Evolutionary conservation across 2,329 filamentous ascomycete species (phyloP).

Genomic region (Fusarium longipes): DNA sequence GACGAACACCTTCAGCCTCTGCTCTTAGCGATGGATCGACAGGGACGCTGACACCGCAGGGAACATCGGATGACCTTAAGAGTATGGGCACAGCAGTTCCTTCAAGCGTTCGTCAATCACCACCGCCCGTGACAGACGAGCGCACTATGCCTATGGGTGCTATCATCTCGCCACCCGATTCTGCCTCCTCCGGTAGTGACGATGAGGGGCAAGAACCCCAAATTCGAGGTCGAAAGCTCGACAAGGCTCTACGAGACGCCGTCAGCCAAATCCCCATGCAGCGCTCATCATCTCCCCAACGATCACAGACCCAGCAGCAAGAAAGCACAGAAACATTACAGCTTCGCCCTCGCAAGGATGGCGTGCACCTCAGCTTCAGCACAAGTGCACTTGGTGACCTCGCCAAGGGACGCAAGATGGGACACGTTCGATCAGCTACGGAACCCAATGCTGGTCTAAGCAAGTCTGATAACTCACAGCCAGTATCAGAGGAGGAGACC

Average conservation of each 20-base stretch:
- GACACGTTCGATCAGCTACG: conserved; percentile 66
- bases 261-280: conserved; percentile 77
- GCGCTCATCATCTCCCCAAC: conserved; percentile 61
- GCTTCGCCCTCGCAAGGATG: conserved; percentile 46
- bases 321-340: conserved; percentile 60
- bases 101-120: conserved; percentile 79
- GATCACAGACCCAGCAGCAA: conserved; percentile 43
- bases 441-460: conserved; percentile 63
- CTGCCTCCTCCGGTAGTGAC: conserved; percentile 82
- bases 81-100: conserved; percentile 49
- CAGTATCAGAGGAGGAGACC: conserved; percentile 71
- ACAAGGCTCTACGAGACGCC: conserved; percentile 80
- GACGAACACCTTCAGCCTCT: conserved; percentile 65
- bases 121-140: conserved; percentile 80
- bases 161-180: conserved; percentile 92
- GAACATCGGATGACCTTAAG: conserved; percentile 63
- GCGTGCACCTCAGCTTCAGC: conserved; percentile 61
- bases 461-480: conserved; percentile 63
- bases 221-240: conserved; percentile 60
- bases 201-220: conserved; percentile 77
- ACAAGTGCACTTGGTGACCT: conserved; percentile 59
- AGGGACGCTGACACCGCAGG: conserved; percentile 59
- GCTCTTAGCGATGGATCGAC: conserved; percentile 44
- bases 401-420: conserved; percentile 55
- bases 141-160: conserved; percentile 82